Evolutionary conservation across 306 rosid genomes (phyloP), one percentile per base, ranked within the genome.

Genomic region (Clitoria ternatea): DNA sequence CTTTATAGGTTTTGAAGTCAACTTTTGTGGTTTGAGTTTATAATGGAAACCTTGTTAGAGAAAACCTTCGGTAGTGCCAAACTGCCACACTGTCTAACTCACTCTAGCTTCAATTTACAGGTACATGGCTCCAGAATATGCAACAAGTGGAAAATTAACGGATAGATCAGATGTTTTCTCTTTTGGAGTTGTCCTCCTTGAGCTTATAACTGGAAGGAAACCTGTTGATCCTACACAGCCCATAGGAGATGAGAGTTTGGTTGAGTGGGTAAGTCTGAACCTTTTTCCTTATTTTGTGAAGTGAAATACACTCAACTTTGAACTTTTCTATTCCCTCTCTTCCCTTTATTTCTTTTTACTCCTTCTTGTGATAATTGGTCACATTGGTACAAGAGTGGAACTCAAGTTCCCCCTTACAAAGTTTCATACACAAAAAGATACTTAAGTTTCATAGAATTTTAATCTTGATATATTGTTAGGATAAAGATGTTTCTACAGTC

Each of bases 61-160:
- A 61, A 54, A 35, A 26, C 50, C 70, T 62, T 43, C 9, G 23
- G 5, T 47, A 20, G 18, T 26, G 59, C 50, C 63, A 27, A 50
- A 61, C 55, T 49, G 13, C 23, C 53, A 32, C 37, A 30, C 11
- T 24, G 6, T 18, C 47, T 61, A 42, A 69, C 26, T 73, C 13
- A 66, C 69, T 53, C 19, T 17, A 12, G 48, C 61, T 74, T 52
- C 53, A 66, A 44, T 80, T 20, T 42, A 35, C 81, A 91, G 99
- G 69, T 94, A 94, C 80, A 79, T 94, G 96, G 99, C 99, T 55
- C 97, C 99, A 6, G 99, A 94, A 72, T 94, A 94, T 71, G 97
- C 99, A 66, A 84, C 90, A 10, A 94, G 96, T 61, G 99, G 99
- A 65, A 94, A 94, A 79, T 68, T 91, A 57, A 94, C 99, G 1